Conservation (phyloP, 2,329 filamentous ascomycete species). For the Ceratocystis papillata region DNA sequence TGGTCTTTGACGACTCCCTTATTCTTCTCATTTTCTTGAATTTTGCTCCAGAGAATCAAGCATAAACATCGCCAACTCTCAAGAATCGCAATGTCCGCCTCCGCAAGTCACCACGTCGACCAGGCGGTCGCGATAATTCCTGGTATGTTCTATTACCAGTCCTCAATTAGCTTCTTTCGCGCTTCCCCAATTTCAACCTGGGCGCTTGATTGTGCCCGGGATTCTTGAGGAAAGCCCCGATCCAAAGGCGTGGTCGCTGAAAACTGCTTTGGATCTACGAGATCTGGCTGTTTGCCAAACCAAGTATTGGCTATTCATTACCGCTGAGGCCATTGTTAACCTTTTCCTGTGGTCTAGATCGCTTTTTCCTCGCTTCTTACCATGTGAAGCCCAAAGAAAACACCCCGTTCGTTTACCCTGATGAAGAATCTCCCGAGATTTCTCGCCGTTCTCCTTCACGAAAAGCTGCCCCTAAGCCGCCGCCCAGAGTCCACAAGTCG, state of each 20-base stretch:
- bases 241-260: too few relatives aligned
- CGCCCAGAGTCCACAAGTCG: constrained; percentile 31
- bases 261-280: too few relatives aligned
- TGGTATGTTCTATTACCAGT: constrained; percentile 45
- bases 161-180: not conserved
- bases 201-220: too few relatives aligned
- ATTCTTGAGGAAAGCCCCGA: too few relatives aligned
- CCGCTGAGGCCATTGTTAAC: not conserved
- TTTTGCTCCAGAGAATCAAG: not conserved
- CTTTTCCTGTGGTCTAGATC: constrained; percentile 48
- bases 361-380: constrained; percentile 89
- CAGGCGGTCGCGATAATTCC: constrained; percentile 95
- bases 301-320: too few relatives aligned
- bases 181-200: not conserved
- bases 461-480: constrained; percentile 37
- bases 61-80: not conserved
- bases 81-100: constrained; percentile 16
- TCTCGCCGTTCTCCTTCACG: constrained; percentile 39
- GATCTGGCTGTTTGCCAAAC: too few relatives aligned
- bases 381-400: constrained; percentile 66
- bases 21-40: too few relatives aligned
- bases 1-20: not conserved
- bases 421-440: constrained; percentile 18
- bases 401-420: constrained; percentile 76
- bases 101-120: constrained; percentile 20